phyloP scores from a whole-genome alignment of 2,329 filamentous ascomycete species.

The Chrysoporthe deuterocubensis region DNA sequence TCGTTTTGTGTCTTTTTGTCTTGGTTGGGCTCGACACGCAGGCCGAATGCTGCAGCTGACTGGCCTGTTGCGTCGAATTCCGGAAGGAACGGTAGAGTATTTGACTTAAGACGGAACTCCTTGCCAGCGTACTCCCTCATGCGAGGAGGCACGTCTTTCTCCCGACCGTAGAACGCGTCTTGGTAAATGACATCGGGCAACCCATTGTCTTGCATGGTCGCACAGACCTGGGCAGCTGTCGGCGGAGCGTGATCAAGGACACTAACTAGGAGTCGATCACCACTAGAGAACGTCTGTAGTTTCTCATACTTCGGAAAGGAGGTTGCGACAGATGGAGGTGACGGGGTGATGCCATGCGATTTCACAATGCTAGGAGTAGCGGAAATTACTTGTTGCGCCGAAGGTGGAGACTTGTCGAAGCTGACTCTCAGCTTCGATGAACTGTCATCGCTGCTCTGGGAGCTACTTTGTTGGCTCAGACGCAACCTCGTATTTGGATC shows the following conservation, averaged over 20 bases:
- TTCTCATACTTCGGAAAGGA: neutral
- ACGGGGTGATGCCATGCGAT: neutral
- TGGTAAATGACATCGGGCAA: conserved; percentile 77
- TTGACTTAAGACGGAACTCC: conserved; percentile 79
- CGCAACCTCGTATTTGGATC: conserved; percentile 66
- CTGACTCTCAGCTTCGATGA: conserved; percentile 41
- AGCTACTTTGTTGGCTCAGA: conserved; percentile 67
- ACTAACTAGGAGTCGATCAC: conserved; percentile 34
- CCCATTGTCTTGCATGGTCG: conserved; percentile 60
- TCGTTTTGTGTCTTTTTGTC: conserved; percentile 56
- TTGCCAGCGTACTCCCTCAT: conserved; percentile 83
- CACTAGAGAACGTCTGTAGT: neutral
- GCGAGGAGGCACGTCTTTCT: conserved; percentile 79
- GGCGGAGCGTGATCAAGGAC: conserved; percentile 41
- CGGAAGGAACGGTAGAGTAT: conserved; percentile 78
- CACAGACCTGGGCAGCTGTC: conserved; percentile 48
- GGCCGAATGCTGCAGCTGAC: conserved; percentile 59
- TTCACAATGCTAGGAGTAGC: conserved; percentile 4
- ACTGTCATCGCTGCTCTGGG: conserved; percentile 52
- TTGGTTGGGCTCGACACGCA: conserved; percentile 49
- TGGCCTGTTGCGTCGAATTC: conserved; percentile 70
- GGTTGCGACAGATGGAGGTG: neutral
- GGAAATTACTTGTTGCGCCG: conserved; percentile 19
- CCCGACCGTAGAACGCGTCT: conserved; percentile 82
- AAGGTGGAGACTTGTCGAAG: conserved; percentile 35